Evolutionary conservation across 306 rosid genomes (phyloP).

Genomic region (Comarum palustre): DNA sequence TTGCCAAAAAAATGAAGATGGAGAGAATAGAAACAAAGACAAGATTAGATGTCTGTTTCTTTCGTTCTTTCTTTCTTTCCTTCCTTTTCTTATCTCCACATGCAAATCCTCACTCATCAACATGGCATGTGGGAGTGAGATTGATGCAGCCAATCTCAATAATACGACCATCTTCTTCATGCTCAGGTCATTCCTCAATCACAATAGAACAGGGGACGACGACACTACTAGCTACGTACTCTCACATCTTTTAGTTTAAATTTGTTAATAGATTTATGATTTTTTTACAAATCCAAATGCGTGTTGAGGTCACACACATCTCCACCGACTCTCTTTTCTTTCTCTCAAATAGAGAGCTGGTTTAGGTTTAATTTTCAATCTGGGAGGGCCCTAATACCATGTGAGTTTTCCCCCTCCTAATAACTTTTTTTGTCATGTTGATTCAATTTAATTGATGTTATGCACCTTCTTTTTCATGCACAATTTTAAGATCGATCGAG

Average conservation of each 20-base stretch:
- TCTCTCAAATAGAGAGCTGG: no score
- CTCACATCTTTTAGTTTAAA: no score
- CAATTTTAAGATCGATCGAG: not conserved
- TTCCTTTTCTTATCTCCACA: not conserved
- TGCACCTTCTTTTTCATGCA: not conserved
- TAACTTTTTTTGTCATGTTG: not conserved
- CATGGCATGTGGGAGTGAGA: not conserved
- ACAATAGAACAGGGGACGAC: not conserved
- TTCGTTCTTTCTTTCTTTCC: no score
- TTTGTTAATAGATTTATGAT: no score
- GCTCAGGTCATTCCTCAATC: not conserved
- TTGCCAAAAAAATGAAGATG: not conserved
- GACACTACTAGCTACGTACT: no score
- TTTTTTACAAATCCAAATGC: not conserved
- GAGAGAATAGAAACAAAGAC: not conserved
- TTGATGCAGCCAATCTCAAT: not conserved
- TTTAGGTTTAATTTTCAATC: not conserved
- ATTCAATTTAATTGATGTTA: not conserved
- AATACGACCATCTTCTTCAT: not conserved
- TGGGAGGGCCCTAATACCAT: constrained; percentile 6
- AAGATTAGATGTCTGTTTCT: not conserved
- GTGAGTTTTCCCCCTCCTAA: not conserved
- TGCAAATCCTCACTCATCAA: not conserved
- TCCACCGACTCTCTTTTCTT: not conserved
- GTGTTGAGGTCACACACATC: not conserved